A percentile compares a stretch with the other conserved stretches of the same genome.
Conservation (phyloP, 176 grass and related monocot genomes). For the Pontederia crassipes region DNA sequence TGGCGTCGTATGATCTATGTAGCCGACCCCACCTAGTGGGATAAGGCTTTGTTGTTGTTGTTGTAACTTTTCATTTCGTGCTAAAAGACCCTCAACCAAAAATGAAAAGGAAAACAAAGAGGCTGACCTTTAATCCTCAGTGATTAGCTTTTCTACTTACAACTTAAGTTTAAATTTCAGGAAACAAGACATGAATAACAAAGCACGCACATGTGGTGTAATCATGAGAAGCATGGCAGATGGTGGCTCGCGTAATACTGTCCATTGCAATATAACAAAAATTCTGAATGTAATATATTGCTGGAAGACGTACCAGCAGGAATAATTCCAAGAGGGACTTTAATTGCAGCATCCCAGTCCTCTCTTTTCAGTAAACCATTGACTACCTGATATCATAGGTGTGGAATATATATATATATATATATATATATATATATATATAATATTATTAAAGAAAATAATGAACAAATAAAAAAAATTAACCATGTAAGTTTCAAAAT, state of each 20-base stretch:
- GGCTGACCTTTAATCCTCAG: too few relatives aligned
- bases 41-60: too few relatives aligned
- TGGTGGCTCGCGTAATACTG: not conserved
- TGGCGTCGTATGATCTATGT: too few relatives aligned
- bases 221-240: not conserved
- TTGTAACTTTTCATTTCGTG: too few relatives aligned
- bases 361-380: constrained; percentile 91
- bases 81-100: too few relatives aligned
- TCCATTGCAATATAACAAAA: not conserved
- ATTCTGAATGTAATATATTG: not conserved
- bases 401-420: not conserved
- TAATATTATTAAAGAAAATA: not conserved
- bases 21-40: too few relatives aligned
- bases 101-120: too few relatives aligned
- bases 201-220: not conserved
- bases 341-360: constrained; percentile 85
- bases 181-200: not conserved
- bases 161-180: too few relatives aligned
- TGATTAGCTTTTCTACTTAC: too few relatives aligned
- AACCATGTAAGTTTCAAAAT: too few relatives aligned
- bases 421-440: constrained; percentile 2
- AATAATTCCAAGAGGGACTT: constrained; percentile 87
- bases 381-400: constrained; percentile 51
- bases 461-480: constrained; percentile 1
- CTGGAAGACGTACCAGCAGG: constrained; percentile 48